Evolutionary conservation across 148 eudicot species (phyloP), one percentile per base, ranked within the genome.

Genomic region (Drosera capensis): DNA sequence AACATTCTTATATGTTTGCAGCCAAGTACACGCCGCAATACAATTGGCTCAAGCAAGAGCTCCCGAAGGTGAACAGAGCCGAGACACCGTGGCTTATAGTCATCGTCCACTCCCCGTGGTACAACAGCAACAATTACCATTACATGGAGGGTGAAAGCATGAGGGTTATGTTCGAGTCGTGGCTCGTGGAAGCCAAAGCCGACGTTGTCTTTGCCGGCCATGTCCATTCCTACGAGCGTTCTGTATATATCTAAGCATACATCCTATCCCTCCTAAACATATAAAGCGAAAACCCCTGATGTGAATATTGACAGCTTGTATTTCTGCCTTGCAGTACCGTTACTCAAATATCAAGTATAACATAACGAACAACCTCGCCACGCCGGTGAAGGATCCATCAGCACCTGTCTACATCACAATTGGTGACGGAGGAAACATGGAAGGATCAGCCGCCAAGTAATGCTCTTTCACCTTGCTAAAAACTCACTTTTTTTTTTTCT

Each of bases 371-470:
- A 71, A 65, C 17, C 25, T 48, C 8, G 57, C 73, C 67, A 25
- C 1, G 25, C 78, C 74, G 2, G 55, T 51, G 11, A 45, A 28
- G 16, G 64, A 68, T 18, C 52, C 5, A 4, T 64, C 71, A 2
- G 78, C 78, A 5, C 78, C 78, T 0, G 62, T 65, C 2, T 72
- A 72, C 61, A 46, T 72, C 21, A 68, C 71, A 34, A 68, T 71
- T 24, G 77, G 77, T 0, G 77, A 71, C 40, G 72, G 77, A 41
- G 77, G 77, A 55, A 71, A 71, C 19, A 55, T 65, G 23, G 71
- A 72, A 52, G 78, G 78, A n/a, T 39, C 64, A 14, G 73, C 71
- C 21, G 49, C 18, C 52, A 51, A 47, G 78, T 72, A 65, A 68
- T 28, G 4, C 9, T 28, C 9, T 9, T 9, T 28, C 4, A 28